Base-by-base conservation (phyloP, 305 asterid genomes). In the Striga hermonthica region DNA sequence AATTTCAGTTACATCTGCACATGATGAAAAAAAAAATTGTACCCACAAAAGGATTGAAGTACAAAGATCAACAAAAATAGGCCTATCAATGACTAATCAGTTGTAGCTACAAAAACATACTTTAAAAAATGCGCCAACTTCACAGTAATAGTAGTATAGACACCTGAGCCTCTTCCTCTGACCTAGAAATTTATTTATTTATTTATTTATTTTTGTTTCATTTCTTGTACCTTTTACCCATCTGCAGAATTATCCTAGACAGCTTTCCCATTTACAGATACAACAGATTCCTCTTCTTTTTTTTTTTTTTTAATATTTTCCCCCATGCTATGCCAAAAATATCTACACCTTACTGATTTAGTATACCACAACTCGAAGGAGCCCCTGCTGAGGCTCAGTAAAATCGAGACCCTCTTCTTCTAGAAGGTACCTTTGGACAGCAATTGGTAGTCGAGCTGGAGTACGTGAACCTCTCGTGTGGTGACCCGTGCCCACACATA, bases 301-400 rank as follows among this genome's bases (percentile, higher is more conserved):
- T 55, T 72, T 58, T 49, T 36, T 57, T 70, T 47, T 31, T 16
- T 12, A 9, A 1, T n/a, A 28, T 6, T 22, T 34, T 35, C 15
- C 36, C 63, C 55, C 76, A 73, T 9, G 4, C 7, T 55, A 67
- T 60, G 86, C 73, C 81, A 83, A 83, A 76, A 81, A 69, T 71
- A 74, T 75, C 79, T 80, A 73, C 67, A 72, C 81, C 9, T 69
- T 75, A 74, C 39, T 55, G 70, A 72, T 65, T 83, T 82, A 83
- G 70, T 62, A 76, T 72, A 85, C 13, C 34, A 78, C 72, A 28
- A 88, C 89, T 52, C 90, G 86, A 11, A 88, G 89, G 67, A 88
- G 84, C 72, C 94, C 96, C 0, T 90, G 90, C 61, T 85, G 97
- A 0, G 94, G 91, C 76, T 92, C 98, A 4, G 95, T 74, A 81